phyloP scores from a whole-genome alignment of 2,329 filamentous ascomycete species.

The Fusarium zealandicum region DNA sequence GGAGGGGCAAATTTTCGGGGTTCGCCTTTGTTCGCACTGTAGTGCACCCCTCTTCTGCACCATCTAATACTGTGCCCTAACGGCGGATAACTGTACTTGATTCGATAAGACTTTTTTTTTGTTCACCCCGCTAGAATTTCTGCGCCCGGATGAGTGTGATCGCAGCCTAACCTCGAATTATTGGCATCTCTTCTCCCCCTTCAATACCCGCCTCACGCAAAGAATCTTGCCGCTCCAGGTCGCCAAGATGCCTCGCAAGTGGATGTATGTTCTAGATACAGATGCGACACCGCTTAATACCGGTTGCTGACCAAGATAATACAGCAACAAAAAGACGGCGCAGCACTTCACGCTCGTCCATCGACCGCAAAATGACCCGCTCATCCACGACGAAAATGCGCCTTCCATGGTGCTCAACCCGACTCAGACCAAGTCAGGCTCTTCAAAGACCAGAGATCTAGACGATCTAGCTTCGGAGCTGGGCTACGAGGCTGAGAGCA shows the following conservation, averaged over 20 bases:
- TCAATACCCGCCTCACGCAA: slow-evolving; percentile 11
- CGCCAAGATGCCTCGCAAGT: slow-evolving; percentile 76
- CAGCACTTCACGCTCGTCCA: slow-evolving; percentile 94
- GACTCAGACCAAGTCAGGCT: slow-evolving; percentile 52
- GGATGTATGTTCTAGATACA: slow-evolving; percentile 58
- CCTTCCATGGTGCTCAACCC: slow-evolving; percentile 90
- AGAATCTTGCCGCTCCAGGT: slow-evolving; percentile 26
- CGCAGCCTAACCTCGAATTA: slow-evolving; percentile 38
- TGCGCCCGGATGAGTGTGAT: slow-evolving; percentile 38
- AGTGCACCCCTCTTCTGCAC: neutral
- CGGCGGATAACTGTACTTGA: slow-evolving; percentile 38
- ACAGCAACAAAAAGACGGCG: slow-evolving; percentile 84
- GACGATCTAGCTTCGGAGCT: slow-evolving; percentile 80
- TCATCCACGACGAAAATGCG: slow-evolving; percentile 90
- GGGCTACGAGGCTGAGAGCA: slow-evolving; percentile 66
- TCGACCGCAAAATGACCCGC: slow-evolving; percentile 94
- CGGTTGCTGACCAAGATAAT: slow-evolving; percentile 15
- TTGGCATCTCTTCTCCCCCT: slow-evolving; percentile 7
- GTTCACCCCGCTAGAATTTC: slow-evolving; percentile 44
- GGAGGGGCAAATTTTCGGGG: slow-evolving; percentile 59
- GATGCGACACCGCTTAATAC: neutral
- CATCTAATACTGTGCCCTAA: slow-evolving; percentile 43
- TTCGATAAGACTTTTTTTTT: slow-evolving; percentile 44
- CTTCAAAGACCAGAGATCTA: slow-evolving; percentile 67
- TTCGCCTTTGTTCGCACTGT: slow-evolving; percentile 42